Conservation (phyloP, 2,329 filamentous ascomycete genomes). For the Botryotinia convoluta region DNA sequence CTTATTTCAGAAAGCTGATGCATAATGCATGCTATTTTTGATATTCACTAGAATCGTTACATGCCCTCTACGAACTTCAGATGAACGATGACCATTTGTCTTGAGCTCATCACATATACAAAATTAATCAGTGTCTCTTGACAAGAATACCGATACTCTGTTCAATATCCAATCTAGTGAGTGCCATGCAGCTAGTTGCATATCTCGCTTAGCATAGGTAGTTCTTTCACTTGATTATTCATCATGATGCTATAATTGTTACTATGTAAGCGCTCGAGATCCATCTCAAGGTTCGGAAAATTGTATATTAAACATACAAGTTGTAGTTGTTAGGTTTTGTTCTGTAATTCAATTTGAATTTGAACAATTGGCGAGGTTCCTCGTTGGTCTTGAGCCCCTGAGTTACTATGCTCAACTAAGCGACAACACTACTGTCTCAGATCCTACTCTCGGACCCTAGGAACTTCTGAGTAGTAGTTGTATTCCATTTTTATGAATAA, state of each 20-base stretch:
- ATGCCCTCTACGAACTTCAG: rapidly evolving
- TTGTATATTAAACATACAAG: too few relatives aligned
- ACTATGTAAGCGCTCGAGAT: too few relatives aligned
- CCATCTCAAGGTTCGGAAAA: rapidly evolving
- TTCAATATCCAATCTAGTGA: background rate
- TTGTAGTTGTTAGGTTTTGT: too few relatives aligned
- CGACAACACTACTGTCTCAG: background rate
- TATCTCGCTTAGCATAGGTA: too few relatives aligned
- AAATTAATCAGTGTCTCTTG: rapidly evolving
- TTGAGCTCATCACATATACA: background rate
- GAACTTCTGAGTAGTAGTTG: background rate
- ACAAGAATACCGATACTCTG: rapidly evolving
- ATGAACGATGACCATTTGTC: background rate
- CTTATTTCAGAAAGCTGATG: background rate
- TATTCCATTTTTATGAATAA: background rate
- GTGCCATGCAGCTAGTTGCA: background rate
- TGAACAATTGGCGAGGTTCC: background rate
- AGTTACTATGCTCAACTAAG: background rate
- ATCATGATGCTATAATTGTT: too few relatives aligned
- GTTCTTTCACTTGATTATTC: too few relatives aligned
- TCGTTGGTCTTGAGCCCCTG: background rate
- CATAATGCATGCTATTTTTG: background rate
- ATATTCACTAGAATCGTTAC: background rate
- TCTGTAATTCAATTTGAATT: too few relatives aligned
- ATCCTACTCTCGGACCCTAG: background rate